These are phyloP conservation scores for Candida tibetensis DNA, from an alignment of 805 yeast species.

Conservation along the genomic window DNA sequence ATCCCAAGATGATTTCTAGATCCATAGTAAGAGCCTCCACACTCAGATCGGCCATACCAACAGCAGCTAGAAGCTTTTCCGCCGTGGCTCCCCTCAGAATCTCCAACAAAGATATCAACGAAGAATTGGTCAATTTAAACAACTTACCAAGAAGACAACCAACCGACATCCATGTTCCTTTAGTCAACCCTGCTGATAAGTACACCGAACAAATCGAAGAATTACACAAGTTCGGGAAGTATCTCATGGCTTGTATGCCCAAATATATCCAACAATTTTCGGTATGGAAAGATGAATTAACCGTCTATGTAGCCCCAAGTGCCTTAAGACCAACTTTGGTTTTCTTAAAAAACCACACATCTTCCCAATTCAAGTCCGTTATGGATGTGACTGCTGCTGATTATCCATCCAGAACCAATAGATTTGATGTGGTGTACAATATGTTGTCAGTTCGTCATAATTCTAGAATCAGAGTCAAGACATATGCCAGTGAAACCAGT, in stretches of 20 bases:
- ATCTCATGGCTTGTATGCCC: slow-evolving; percentile 74
- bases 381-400: slow-evolving; percentile 86
- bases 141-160: slow-evolving; percentile 38
- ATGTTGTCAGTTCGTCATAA: slow-evolving; percentile 77
- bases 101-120: slow-evolving; percentile 7
- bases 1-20: slow-evolving; percentile 7
- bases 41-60: slow-evolving; percentile 4
- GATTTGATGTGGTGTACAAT: slow-evolving; percentile 87
- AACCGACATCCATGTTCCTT: slow-evolving; percentile 39
- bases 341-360: slow-evolving; percentile 73
- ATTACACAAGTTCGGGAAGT: slow-evolving; percentile 77
- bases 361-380: slow-evolving; percentile 74
- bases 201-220: slow-evolving; percentile 65
- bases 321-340: slow-evolving; percentile 69
- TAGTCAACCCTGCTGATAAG: slow-evolving; percentile 76
- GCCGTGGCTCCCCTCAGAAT: slow-evolving; percentile 3
- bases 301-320: slow-evolving; percentile 69
- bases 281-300: slow-evolving; percentile 89
- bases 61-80: slow-evolving; percentile 4
- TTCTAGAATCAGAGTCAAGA: slow-evolving; percentile 84
- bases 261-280: slow-evolving; percentile 79
- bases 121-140: slow-evolving; percentile 34
- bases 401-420: slow-evolving; percentile 76
- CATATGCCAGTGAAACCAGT: slow-evolving; percentile 79
- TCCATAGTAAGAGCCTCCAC: slow-evolving; percentile 3